These are phyloP conservation scores for Eutrema salsugineum DNA, from an alignment of 441 rosid species.

Conservation along the genomic window DNA sequence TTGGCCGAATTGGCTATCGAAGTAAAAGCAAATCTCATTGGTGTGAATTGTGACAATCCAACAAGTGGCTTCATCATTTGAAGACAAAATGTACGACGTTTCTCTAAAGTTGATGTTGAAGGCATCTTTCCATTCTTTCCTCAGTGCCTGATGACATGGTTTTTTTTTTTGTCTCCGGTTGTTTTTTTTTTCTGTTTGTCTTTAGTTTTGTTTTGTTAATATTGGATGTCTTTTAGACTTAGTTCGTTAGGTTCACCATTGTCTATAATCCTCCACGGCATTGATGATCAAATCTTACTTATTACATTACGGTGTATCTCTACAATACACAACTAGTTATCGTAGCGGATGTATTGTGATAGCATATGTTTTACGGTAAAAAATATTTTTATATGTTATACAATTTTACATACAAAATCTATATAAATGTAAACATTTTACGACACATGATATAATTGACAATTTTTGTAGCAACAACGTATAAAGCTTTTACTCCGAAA, in stretches of 20 bases:
- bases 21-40: slow-evolving; percentile 10
- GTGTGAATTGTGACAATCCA: slow-evolving; percentile 20
- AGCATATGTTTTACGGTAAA: neutral
- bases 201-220: neutral
- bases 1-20: slow-evolving; percentile 17
- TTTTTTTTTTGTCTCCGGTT: neutral
- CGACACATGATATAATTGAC: neutral
- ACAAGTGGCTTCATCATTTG: slow-evolving; percentile 27
- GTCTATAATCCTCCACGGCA: slow-evolving; percentile 2
- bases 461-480: neutral
- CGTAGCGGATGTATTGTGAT: neutral
- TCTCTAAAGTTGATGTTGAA: slow-evolving; percentile 6
- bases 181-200: neutral
- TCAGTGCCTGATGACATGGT: slow-evolving; percentile 18
- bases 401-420: neutral
- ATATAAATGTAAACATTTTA: neutral
- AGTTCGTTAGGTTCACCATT: slow-evolving; percentile 1
- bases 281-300: neutral
- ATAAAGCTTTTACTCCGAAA: neutral
- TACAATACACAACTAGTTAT: neutral
- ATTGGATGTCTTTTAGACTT: neutral
- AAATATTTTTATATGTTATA: neutral
- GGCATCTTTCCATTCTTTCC: slow-evolving; percentile 20
- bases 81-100: slow-evolving; percentile 29
- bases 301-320: neutral